A percentile compares a stretch with the other conserved stretches of the same genome.
These are phyloP conservation scores for Pholiota adiposa DNA, from an alignment of 1,284 basidiomycete genomes.

Conservation along the genomic window DNA sequence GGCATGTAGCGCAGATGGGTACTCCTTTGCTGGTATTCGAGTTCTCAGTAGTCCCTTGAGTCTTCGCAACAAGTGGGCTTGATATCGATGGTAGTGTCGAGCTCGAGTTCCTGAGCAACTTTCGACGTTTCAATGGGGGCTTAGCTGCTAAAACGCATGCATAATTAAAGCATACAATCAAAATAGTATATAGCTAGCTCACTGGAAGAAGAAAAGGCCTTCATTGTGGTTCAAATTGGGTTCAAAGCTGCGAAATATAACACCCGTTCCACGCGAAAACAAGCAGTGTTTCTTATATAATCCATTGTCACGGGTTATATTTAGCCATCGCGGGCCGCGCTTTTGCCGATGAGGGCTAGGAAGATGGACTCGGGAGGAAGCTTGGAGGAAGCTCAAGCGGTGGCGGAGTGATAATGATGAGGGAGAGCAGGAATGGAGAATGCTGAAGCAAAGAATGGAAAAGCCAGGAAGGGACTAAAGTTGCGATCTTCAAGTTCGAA, in stretches of 20 bases:
- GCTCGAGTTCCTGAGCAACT: conserved; percentile 1
- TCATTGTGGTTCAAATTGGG: conserved; percentile 13
- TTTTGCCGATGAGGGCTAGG: no score
- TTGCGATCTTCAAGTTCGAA: no score
- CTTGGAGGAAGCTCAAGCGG: no score
- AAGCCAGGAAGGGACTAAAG: no score
- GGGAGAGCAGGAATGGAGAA: no score
- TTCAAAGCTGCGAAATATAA: no score
- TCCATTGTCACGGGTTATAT: neutral
- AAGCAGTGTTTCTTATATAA: neutral
- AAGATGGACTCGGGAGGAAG: no score
- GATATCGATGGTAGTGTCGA: neutral
- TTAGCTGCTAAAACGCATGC: neutral
- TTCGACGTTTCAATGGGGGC: conserved; percentile 15
- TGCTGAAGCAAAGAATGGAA: no score
- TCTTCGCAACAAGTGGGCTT: neutral
- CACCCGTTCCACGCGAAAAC: neutral
- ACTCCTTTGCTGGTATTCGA: neutral
- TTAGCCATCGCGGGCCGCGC: neutral
- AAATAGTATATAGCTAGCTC: neutral
- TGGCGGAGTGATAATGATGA: no score
- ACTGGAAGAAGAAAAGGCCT: conserved; percentile 6
- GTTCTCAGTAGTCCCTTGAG: neutral
- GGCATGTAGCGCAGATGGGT: conserved; percentile 15
- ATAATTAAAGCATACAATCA: neutral